Percentiles rank a stretch among this genome's conserved stretches.
Conservation (phyloP, 2,329 filamentous ascomycete species). For the Fusarium algeriense region DNA sequence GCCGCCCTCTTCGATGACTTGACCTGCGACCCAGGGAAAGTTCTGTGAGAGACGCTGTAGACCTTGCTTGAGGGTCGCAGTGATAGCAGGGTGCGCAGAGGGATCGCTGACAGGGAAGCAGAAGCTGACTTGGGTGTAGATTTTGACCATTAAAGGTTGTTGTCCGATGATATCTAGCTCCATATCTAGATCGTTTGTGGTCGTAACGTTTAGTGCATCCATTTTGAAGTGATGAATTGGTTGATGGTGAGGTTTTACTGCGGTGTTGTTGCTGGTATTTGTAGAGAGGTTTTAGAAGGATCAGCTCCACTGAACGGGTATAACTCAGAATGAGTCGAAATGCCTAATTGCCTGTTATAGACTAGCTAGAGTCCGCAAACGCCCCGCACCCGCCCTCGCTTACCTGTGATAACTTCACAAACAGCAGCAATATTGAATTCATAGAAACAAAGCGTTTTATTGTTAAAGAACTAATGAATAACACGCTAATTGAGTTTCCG, state of each 20-base stretch:
- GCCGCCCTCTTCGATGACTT: conserved; percentile 51
- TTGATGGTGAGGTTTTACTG: background rate
- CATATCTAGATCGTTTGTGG: conserved; percentile 27
- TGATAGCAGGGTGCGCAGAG: conserved; percentile 42
- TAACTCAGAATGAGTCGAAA: conserved; percentile 21
- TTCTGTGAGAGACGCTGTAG: conserved; percentile 53
- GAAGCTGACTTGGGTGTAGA: conserved; percentile 62
- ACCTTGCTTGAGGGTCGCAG: conserved; percentile 51
- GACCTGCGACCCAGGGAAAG: conserved; percentile 63
- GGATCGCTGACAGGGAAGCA: conserved; percentile 52
- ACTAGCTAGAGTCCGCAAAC: rapidly evolving
- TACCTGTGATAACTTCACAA: too few species aligned
- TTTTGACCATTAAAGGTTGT: conserved; percentile 51
- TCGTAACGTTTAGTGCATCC: background rate
- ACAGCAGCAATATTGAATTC: too few species aligned
- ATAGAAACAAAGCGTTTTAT: too few species aligned
- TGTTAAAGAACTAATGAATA: background rate
- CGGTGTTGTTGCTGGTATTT: background rate
- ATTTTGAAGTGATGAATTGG: background rate
- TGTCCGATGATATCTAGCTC: conserved; percentile 59
- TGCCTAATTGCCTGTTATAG: background rate
- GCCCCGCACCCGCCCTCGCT: background rate
- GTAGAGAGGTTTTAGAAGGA: background rate
- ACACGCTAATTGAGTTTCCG: background rate
- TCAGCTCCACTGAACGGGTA: background rate